Evolutionary conservation across 257 asterid species (phyloP).

Genomic region (Solanum gracilifrons): DNA sequence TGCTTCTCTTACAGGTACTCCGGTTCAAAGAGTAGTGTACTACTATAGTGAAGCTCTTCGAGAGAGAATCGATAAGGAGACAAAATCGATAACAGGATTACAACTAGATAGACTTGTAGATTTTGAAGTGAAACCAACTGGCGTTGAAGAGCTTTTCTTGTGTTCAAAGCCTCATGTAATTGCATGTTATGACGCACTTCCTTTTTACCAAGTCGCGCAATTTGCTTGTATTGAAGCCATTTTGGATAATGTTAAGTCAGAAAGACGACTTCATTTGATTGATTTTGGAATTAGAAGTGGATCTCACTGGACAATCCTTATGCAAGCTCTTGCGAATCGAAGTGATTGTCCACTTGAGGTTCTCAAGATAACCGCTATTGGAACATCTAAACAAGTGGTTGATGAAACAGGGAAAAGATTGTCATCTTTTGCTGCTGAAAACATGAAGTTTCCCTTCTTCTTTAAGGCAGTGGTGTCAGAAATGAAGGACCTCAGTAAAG

Average conservation of each 20-base stretch:
- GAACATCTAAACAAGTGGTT: conserved; percentile 3
- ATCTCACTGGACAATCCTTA: conserved; percentile 24
- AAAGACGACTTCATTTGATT: conserved; percentile 26
- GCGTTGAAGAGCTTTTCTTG: not conserved
- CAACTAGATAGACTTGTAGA: not conserved
- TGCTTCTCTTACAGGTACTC: conserved; percentile 12
- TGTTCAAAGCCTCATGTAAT: not conserved
- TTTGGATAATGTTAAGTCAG: conserved; percentile 19
- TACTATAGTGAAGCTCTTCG: conserved; percentile 19
- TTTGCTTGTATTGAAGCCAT: conserved; percentile 27
- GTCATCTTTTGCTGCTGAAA: conserved; percentile 15
- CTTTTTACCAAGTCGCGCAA: conserved; percentile 16
- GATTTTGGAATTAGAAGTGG: conserved; percentile 26
- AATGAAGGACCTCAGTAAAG: conserved; percentile 10
- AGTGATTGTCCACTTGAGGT: conserved; percentile 3
- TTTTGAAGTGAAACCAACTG: conserved; percentile 1
- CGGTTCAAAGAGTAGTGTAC: conserved; percentile 14
- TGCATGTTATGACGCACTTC: not conserved
- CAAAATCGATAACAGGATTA: not conserved
- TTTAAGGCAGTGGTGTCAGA: conserved; percentile 14
- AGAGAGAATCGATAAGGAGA: conserved; percentile 16
- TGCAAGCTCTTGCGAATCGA: conserved; percentile 24
- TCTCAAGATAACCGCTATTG: conserved; percentile 10
- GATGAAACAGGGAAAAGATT: conserved; percentile 22
- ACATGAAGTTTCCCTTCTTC: conserved; percentile 10